Evolutionary conservation across 1,284 basidiomycete genomes (phyloP).

Genomic region (Prillingera fragicola): DNA sequence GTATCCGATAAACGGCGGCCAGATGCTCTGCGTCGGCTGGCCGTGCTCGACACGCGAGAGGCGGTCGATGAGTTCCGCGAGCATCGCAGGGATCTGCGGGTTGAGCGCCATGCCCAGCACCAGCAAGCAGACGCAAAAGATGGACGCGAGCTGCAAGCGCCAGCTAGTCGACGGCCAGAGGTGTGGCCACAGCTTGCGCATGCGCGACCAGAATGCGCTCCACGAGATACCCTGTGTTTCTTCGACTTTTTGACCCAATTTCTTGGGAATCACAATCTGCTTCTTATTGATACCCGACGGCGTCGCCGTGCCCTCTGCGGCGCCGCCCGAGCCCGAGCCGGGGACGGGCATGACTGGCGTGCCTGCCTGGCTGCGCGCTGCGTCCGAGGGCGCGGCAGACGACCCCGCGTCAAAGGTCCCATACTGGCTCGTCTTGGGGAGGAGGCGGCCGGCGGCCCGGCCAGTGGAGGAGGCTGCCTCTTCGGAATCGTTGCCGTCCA

Average conservation of each 20-base stretch:
- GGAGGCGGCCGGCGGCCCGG: too few relatives aligned
- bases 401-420: constrained; percentile 29
- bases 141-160: constrained; percentile 32
- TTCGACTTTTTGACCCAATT: constrained; percentile 33
- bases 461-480: background rate
- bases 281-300: constrained; percentile 7
- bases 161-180: constrained; percentile 42
- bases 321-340: too few relatives aligned
- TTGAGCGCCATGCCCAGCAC: constrained; percentile 27
- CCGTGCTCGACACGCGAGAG: constrained; percentile 18
- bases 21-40: constrained; percentile 10
- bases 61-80: constrained; percentile 33
- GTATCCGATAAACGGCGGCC: constrained; percentile 33
- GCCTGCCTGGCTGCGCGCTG: background rate
- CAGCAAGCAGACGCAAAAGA: constrained; percentile 20
- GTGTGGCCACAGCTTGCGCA: constrained; percentile 32
- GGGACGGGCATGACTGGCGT: background rate
- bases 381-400: constrained; percentile 6
- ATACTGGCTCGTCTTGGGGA: constrained; percentile 18
- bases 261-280: constrained; percentile 35
- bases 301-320: background rate
- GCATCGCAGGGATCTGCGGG: constrained; percentile 28
- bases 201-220: constrained; percentile 28
- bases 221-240: constrained; percentile 24
- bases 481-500: constrained; percentile 1